These are phyloP conservation scores for Arthrobotrys iridis DNA, from an alignment of 2,329 filamentous ascomycete species.

Conservation along the genomic window DNA sequence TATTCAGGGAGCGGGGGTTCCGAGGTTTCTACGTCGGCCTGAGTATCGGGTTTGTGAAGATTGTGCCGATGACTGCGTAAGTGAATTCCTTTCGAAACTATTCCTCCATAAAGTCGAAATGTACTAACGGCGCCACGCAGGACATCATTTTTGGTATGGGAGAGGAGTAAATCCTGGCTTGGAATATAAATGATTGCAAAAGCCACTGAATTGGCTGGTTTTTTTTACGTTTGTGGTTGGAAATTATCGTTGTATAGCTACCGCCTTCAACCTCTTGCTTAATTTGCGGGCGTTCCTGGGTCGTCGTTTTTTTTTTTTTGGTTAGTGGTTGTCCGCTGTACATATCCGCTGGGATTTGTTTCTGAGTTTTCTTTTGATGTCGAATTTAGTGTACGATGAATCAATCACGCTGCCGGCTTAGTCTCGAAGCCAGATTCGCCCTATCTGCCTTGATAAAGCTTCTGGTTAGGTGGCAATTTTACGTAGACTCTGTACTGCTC, in stretches of 20 bases:
- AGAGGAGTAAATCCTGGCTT: conserved; percentile 69
- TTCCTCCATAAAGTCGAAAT: background rate
- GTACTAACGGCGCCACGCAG: conserved; percentile 48
- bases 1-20: conserved; percentile 78
- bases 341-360: no score
- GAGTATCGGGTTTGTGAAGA: conserved; percentile 93
- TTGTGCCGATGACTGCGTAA: conserved; percentile 83
- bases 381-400: no score
- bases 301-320: background rate
- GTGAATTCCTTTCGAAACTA: conserved; percentile 28
- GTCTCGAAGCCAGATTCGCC: no score
- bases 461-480: no score
- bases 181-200: conserved; percentile 61
- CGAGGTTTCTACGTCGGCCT: conserved; percentile 91
- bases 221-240: no score
- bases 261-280: conserved; percentile 1
- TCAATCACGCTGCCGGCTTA: no score
- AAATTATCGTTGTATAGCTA: conserved; percentile 12
- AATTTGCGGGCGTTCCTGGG: conserved; percentile 14
- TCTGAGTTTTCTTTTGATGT: no score
- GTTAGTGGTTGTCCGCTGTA: no score
- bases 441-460: no score
- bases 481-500: no score
- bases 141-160: conserved; percentile 74
- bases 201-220: background rate